phyloP scores from a whole-genome alignment of 2,329 filamentous ascomycete genomes.

The Colletotrichum phormii region DNA sequence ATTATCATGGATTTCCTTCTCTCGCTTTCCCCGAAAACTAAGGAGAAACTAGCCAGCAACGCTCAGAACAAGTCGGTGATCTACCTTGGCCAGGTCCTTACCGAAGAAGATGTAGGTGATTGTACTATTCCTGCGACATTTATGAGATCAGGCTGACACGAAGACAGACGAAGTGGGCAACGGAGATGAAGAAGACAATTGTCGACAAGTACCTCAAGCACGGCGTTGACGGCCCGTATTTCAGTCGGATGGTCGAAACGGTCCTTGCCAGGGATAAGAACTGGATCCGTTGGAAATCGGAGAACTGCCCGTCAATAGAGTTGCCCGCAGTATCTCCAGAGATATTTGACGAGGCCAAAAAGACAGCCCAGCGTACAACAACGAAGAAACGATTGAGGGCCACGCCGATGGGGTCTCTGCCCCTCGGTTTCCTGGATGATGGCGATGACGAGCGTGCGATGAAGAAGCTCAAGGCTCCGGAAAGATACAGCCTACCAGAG shows the following conservation, averaged over 20 bases:
- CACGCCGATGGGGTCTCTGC: constrained; percentile 77
- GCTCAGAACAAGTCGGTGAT: constrained; percentile 87
- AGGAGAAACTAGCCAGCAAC: constrained; percentile 78
- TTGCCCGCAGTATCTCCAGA: constrained; percentile 76
- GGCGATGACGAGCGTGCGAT: constrained; percentile 68
- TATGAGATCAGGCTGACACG: constrained; percentile 9
- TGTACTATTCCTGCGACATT: neutral
- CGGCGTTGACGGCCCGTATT: constrained; percentile 88
- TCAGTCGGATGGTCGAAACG: constrained; percentile 96
- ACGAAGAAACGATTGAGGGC: constrained; percentile 77
- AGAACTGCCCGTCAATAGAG: constrained; percentile 90
- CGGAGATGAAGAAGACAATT: constrained; percentile 80
- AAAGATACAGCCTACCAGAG: constrained; percentile 76
- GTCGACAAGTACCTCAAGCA: constrained; percentile 84
- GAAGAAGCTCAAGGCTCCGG: constrained; percentile 74
- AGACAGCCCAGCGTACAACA: constrained; percentile 73
- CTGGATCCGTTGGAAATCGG: constrained; percentile 98
- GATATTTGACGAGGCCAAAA: constrained; percentile 77
- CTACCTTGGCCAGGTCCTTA: constrained; percentile 79
- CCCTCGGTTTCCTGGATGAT: constrained; percentile 83
- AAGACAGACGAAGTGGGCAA: constrained; percentile 82
- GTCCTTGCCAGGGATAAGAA: constrained; percentile 97
- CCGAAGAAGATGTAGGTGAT: constrained; percentile 81
- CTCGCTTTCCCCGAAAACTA: constrained; percentile 85
- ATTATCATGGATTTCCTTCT: constrained; percentile 96